phyloP scores from a whole-genome alignment of 257 asterid genomes.

The Ehretia macrophylla region DNA sequence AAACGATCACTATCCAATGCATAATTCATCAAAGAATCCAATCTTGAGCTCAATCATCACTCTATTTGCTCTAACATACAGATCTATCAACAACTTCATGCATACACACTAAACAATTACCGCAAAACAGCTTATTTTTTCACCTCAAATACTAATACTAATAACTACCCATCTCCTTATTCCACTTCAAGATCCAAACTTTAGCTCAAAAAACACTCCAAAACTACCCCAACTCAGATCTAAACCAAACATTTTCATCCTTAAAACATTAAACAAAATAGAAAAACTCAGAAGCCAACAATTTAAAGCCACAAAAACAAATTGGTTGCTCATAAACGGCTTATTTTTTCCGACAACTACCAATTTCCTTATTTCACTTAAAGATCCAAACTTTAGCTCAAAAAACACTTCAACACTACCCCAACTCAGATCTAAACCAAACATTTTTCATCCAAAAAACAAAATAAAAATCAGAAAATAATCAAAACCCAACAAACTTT shows the following conservation, averaged over 20 bases:
- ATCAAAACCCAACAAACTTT: background rate
- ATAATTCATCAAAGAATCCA: slow-evolving; percentile 8
- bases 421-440: too few relatives aligned
- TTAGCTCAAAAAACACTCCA: too few relatives aligned
- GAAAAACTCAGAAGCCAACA: too few relatives aligned
- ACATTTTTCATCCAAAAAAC: background rate
- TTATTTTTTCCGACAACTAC: background rate
- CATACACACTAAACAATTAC: too few relatives aligned
- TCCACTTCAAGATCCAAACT: too few relatives aligned
- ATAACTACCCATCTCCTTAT: too few relatives aligned
- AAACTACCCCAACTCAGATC: too few relatives aligned
- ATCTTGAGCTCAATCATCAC: slow-evolving; percentile 11
- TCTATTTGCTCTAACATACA: slow-evolving; percentile 7
- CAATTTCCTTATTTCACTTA: slow-evolving; percentile 11
- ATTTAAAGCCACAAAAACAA: background rate
- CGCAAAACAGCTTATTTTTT: too few relatives aligned
- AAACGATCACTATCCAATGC: slow-evolving; percentile 9
- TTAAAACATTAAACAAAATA: too few relatives aligned
- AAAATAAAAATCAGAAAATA: background rate
- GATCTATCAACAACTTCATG: slow-evolving; percentile 18
- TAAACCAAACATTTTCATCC: too few relatives aligned
- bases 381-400: slow-evolving; percentile 15
- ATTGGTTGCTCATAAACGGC: background rate
- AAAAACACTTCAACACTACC: background rate
- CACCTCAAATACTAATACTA: too few relatives aligned